Evolutionary conservation across 169 alveolate genomes (phyloP), one percentile per base, ranked within the genome.

Genomic region (Plasmodium fragile): DNA sequence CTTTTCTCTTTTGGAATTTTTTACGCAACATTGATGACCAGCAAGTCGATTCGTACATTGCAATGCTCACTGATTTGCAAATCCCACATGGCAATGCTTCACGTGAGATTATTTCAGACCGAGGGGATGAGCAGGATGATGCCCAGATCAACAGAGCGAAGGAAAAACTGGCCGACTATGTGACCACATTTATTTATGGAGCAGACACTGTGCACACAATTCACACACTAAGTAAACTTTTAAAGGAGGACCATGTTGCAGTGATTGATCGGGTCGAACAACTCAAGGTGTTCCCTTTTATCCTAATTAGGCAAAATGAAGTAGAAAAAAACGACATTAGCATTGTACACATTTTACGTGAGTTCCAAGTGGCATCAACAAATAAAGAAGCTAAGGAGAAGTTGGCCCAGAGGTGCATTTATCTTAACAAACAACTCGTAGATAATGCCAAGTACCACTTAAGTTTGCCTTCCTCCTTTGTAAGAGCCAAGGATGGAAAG

Each of bases 1-100:
- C 94, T 8, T 78, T 30, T 32, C 52, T 81, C 49, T 83, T 93
- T 45, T 93, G 96, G 96, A 92, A 84, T 32, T 83, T 79, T 75
- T 80, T 83, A 65, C 69, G 96, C 59, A 93, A 93, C 39, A 25
- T 92, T 1, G 94, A 65, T 4, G 96, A 93, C 30, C 79, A 52
- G 36, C 82, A 87, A 28, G 90, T 82, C 3, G 82, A 82, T 41
- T 75, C 92, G 6, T 92, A 83, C 28, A 28, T 82, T 22, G 72
- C 73, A 7, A 70, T 82, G 83, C 59, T 92, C 22, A 92, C 95
- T 2, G 81, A 83, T 36, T 49, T 92, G 43, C 5, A 28, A 0
- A 52, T n/a, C 28, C 78, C 6, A 39, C 30, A 3, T 0, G n/a
- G 34, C 18, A 8, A 45, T 52, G 1, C 30, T 43, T 10, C 73